Conservation (phyloP, 2,329 filamentous ascomycete species). For the Exserohilum turcica region DNA sequence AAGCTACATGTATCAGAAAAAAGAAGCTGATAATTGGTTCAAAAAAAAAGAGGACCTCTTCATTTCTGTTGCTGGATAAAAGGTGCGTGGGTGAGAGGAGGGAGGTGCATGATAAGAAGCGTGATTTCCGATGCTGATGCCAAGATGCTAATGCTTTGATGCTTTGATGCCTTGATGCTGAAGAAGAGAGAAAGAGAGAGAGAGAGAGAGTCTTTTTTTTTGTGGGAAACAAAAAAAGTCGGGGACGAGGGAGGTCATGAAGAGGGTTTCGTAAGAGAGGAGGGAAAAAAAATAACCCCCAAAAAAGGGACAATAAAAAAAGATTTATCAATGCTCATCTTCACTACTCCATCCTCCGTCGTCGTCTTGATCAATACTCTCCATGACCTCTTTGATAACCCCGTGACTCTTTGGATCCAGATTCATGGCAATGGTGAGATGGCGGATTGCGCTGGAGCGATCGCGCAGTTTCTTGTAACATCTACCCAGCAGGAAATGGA, state of each 20-base stretch:
- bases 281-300: neutral
- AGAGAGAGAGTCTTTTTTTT: neutral
- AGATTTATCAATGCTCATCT: conserved; percentile 31
- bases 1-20: no score
- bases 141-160: no score
- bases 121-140: no score
- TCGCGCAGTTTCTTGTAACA: conserved; percentile 65
- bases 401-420: conserved; percentile 95
- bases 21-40: no score
- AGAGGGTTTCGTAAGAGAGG: neutral
- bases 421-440: conserved; percentile 94
- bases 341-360: conserved; percentile 48
- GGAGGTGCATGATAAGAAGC: no score
- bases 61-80: no score
- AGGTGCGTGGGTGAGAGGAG: no score
- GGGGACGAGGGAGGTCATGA: neutral
- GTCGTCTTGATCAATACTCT: conserved; percentile 80
- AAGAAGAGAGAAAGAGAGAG: neutral
- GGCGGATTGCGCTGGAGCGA: conserved; percentile 78
- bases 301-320: neutral
- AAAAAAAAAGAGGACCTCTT: no score
- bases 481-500: conserved; percentile 91
- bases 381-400: conserved; percentile 96
- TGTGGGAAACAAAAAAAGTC: no score
- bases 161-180: no score